Percentiles rank a stretch among this genome's conserved stretches.
These are phyloP conservation scores for Pichia sp. DNA, from an alignment of 1,139 yeast genomes.

Conservation along the genomic window DNA sequence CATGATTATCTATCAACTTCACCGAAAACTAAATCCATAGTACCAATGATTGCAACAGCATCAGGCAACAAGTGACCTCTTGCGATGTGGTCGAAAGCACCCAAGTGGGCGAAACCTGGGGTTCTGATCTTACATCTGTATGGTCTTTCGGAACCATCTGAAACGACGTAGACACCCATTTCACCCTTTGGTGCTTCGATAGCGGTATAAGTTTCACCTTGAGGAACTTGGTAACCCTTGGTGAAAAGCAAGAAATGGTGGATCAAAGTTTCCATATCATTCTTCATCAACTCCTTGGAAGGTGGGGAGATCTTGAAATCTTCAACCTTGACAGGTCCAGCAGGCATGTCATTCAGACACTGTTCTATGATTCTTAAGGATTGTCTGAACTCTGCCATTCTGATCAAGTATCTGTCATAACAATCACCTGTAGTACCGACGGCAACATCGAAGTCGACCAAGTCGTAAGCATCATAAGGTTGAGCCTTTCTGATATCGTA, in stretches of 20 bases:
- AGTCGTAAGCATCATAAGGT: constrained; percentile 87
- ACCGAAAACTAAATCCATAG: constrained; percentile 93
- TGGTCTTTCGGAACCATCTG: constrained; percentile 88
- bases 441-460: constrained; percentile 81
- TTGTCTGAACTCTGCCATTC: constrained; percentile 93
- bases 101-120: constrained; percentile 88
- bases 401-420: constrained; percentile 80
- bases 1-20: constrained; percentile 74
- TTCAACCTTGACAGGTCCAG: constrained; percentile 89
- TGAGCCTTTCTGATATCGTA: constrained; percentile 82
- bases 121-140: constrained; percentile 91
- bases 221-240: constrained; percentile 86
- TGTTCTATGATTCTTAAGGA: constrained; percentile 85
- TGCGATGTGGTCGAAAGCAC: constrained; percentile 80
- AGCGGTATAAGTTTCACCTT: constrained; percentile 87
- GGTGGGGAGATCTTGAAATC: constrained; percentile 85
- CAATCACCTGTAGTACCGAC: constrained; percentile 89
- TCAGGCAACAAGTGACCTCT: constrained; percentile 88
- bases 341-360: constrained; percentile 88
- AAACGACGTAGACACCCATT: constrained; percentile 86
- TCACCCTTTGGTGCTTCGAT: constrained; percentile 96
- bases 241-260: constrained; percentile 86
- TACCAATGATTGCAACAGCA: constrained; percentile 91
- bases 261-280: constrained; percentile 88
- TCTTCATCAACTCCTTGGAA: constrained; percentile 77